phyloP scores from a whole-genome alignment of 805 yeast genomes.

The Ogataea salicorniae region DNA sequence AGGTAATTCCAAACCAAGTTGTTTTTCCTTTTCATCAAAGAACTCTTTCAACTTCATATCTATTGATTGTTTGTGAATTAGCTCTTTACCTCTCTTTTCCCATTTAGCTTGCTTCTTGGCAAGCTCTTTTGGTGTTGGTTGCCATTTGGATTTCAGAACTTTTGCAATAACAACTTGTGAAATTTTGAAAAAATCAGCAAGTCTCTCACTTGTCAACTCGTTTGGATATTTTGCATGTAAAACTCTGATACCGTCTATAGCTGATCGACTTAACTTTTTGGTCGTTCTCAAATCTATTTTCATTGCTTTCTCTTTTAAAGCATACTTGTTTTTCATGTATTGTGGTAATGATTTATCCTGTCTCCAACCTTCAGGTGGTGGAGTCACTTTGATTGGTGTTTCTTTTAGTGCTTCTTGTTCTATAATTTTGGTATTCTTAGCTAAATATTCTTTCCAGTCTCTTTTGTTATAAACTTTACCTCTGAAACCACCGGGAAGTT shows the following conservation, averaged over 20 bases:
- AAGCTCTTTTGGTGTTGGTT: constrained; percentile 54
- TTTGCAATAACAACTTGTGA: constrained; percentile 83
- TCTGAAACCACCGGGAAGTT: constrained; percentile 30
- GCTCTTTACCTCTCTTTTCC: constrained; percentile 41
- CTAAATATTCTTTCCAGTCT: constrained; percentile 23
- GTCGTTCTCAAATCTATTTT: constrained; percentile 61
- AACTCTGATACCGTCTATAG: constrained; percentile 59
- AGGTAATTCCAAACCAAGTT: constrained; percentile 27
- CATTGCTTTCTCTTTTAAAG: constrained; percentile 56
- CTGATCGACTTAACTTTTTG: constrained; percentile 59
- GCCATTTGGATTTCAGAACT: constrained; percentile 73
- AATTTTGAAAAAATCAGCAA: constrained; percentile 60
- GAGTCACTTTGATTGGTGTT: constrained; percentile 11
- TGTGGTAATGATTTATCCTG: constrained; percentile 39
- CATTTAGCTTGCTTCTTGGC: constrained; percentile 45
- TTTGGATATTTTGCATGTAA: constrained; percentile 56
- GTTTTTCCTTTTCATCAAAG: constrained; percentile 24
- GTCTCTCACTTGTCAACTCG: constrained; percentile 46
- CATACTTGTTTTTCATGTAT: constrained; percentile 68
- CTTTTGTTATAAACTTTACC: constrained; percentile 30
- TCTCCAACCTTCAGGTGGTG: constrained; percentile 47
- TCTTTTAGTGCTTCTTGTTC: constrained; percentile 10
- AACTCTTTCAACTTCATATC: constrained; percentile 24
- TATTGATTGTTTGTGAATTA: constrained; percentile 18
- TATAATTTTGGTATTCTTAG: constrained; percentile 16